These are phyloP conservation scores for Arachnopeziza araneosa DNA, from an alignment of 2,329 filamentous ascomycete species.

Conservation along the genomic window DNA sequence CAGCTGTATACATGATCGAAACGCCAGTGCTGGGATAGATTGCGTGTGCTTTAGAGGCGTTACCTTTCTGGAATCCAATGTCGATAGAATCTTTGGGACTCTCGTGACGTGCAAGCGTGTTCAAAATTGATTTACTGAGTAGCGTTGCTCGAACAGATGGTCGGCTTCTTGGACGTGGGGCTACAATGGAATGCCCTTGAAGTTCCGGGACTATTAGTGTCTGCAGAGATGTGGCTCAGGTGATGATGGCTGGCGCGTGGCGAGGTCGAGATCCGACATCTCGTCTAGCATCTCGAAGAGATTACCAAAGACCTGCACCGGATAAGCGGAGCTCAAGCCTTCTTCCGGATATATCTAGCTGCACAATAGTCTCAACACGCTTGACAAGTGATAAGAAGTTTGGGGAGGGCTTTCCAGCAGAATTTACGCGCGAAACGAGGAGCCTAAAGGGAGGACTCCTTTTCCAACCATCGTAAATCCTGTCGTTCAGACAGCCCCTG, in stretches of 20 bases:
- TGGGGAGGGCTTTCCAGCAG: too few relatives aligned
- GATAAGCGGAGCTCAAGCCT: not conserved
- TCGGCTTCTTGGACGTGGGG: too few relatives aligned
- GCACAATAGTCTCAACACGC: not conserved
- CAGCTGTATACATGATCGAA: not conserved
- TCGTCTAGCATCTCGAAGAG: not conserved
- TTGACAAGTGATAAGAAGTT: too few relatives aligned
- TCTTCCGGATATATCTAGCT: not conserved
- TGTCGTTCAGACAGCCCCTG: too few relatives aligned
- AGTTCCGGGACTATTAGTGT: not conserved
- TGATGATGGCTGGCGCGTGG: not conserved
- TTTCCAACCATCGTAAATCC: not conserved
- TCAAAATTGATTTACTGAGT: not conserved
- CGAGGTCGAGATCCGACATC: not conserved
- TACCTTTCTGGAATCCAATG: not conserved
- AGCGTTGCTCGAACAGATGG: not conserved
- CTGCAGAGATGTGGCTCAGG: not conserved
- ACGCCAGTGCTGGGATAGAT: not conserved
- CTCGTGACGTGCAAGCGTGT: not conserved
- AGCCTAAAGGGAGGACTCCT: not conserved
- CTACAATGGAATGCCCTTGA: too few relatives aligned
- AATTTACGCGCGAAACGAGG: not conserved
- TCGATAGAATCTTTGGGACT: not conserved
- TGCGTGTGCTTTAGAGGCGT: not conserved
- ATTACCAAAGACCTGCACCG: not conserved